phyloP scores from a whole-genome alignment of 345 rosid species.

The Boechera divaricarpa region DNA sequence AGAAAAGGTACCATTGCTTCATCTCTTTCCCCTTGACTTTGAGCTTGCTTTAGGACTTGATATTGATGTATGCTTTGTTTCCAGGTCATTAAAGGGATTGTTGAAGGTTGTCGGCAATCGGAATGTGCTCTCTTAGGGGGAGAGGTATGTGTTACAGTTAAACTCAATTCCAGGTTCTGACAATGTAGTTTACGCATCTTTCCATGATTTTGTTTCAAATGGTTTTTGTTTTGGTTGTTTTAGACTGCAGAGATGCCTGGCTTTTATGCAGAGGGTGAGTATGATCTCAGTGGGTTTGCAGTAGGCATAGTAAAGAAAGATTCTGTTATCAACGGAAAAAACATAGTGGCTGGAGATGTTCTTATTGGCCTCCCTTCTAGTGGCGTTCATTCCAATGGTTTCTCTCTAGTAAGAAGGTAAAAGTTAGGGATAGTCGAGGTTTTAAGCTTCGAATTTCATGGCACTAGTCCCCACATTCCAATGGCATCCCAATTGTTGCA shows the following conservation, averaged over 20 bases:
- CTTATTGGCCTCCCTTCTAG: constrained; percentile 91
- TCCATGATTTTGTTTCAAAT: background rate
- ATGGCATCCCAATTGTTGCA: constrained; percentile 36
- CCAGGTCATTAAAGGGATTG: constrained; percentile 86
- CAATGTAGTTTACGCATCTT: constrained; percentile 1
- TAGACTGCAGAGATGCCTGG: constrained; percentile 98
- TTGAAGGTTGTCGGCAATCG: constrained; percentile 86
- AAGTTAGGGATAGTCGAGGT: background rate
- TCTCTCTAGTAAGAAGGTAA: constrained; percentile 88
- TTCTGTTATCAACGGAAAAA: constrained; percentile 82
- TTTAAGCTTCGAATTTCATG: constrained; percentile 1
- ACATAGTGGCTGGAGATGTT: constrained; percentile 75
- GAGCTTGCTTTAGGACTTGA: constrained; percentile 2
- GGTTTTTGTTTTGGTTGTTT: constrained; percentile 20
- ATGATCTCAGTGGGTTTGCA: constrained; percentile 93
- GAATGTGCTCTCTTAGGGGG: constrained; percentile 91
- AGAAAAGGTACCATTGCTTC: constrained; percentile 67
- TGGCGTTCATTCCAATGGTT: constrained; percentile 96
- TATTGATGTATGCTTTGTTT: constrained; percentile 20
- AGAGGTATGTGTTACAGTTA: constrained; percentile 60
- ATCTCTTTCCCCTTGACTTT: constrained; percentile 1
- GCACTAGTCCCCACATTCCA: background rate
- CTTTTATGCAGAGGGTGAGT: constrained; percentile 84
- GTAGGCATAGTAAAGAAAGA: constrained; percentile 86
- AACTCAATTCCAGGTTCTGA: constrained; percentile 7